Conservation (phyloP, 257 asterid genomes). For the Salvia miltiorrhiza region DNA sequence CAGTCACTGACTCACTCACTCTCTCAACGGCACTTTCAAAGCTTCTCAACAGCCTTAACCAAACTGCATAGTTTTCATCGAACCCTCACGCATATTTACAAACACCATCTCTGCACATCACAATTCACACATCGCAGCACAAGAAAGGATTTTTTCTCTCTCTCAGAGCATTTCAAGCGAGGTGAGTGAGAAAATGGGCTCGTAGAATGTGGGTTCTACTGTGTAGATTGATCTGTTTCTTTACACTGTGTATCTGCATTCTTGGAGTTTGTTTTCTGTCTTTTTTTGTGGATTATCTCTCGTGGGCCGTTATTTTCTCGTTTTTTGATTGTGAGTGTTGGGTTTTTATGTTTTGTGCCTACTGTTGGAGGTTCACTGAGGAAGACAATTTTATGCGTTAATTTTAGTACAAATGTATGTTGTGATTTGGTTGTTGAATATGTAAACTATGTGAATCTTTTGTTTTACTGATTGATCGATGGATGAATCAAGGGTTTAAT, state of each 20-base stretch:
- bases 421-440: background rate
- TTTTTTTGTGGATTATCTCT: background rate
- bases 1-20: constrained; percentile 12
- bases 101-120: background rate
- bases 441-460: background rate
- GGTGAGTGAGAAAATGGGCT: constrained; percentile 23
- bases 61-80: constrained; percentile 66
- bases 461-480: background rate
- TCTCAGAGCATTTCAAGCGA: constrained; percentile 8
- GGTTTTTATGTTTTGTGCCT: constrained; percentile 5
- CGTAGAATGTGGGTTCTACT: constrained; percentile 21
- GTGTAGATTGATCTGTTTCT: constrained; percentile 23
- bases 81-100: constrained; percentile 29
- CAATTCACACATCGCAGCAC: background rate
- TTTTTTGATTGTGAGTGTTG: constrained; percentile 9
- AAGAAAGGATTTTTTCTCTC: background rate
- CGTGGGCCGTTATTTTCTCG: background rate
- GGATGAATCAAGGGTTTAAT: background rate
- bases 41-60: constrained; percentile 47
- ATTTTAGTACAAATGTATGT: background rate
- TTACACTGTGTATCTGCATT: background rate
- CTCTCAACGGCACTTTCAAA: constrained; percentile 54
- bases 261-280: background rate
- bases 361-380: constrained; percentile 1
- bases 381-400: background rate